Evolutionary conservation across 306 rosid genomes (phyloP).

Genomic region (Quercus alba): DNA sequence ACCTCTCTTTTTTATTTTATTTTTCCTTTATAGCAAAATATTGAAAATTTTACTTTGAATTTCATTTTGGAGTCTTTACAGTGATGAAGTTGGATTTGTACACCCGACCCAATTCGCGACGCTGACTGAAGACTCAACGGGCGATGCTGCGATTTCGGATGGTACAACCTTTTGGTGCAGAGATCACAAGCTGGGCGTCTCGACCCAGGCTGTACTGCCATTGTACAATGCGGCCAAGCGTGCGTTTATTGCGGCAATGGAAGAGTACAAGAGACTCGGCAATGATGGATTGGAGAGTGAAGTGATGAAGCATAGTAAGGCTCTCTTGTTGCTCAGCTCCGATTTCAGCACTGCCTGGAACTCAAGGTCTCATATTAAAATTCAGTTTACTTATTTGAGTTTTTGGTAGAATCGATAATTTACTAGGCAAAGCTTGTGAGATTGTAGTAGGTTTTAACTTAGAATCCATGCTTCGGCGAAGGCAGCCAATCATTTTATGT

Average conservation of each 20-base stretch:
- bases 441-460: too few relatives aligned
- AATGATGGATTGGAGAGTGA: constrained; percentile 35
- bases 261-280: constrained; percentile 40
- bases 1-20: neutral
- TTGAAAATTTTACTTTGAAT: too few relatives aligned
- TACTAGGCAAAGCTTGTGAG: too few relatives aligned
- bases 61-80: constrained; percentile 20
- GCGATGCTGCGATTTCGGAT: constrained; percentile 21
- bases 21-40: too few relatives aligned
- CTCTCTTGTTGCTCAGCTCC: constrained; percentile 67
- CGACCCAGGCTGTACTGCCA: constrained; percentile 55
- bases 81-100: constrained; percentile 86
- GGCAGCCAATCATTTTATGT: too few relatives aligned
- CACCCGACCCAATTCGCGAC: constrained; percentile 68
- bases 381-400: too few relatives aligned
- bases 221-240: constrained; percentile 55
- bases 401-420: too few relatives aligned
- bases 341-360: constrained; percentile 91
- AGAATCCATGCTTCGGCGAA: too few relatives aligned
- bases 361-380: constrained; percentile 37
- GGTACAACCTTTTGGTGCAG: constrained; percentile 51
- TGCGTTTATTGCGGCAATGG: constrained; percentile 46
- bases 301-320: constrained; percentile 68
- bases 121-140: constrained; percentile 40
- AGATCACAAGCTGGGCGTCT: constrained; percentile 84